Percentiles rank a stretch among this genome's conserved stretches.
phyloP scores from a whole-genome alignment of 257 asterid genomes.

The Echites panduratus region DNA sequence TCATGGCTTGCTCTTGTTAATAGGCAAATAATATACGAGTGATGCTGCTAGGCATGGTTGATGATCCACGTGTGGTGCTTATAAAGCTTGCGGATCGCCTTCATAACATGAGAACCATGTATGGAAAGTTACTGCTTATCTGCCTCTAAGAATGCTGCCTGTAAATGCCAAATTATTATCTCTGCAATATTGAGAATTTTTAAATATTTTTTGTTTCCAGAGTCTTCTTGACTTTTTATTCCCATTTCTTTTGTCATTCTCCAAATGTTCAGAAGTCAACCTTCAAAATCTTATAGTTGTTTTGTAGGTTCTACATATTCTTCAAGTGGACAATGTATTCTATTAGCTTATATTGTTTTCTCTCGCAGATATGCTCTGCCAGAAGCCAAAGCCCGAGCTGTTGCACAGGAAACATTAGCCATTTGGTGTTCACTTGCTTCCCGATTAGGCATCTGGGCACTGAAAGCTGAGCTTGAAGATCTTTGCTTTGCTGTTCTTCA shows the following conservation, averaged over 20 bases:
- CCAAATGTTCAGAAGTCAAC: not conserved
- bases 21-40: slow-evolving; percentile 92
- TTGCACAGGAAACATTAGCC: slow-evolving; percentile 90
- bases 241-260: not conserved
- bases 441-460: slow-evolving; percentile 92
- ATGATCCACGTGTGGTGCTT: slow-evolving; percentile 98
- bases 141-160: not conserved
- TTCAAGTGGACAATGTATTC: not conserved
- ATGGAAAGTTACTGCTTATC: slow-evolving; percentile 8
- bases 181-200: slow-evolving; percentile 2
- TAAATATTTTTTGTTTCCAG: not conserved
- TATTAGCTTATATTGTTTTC: slow-evolving; percentile 6
- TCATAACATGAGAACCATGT: slow-evolving; percentile 99
- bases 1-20: slow-evolving; percentile 11
- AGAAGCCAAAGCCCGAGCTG: slow-evolving; percentile 80
- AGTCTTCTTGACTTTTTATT: not conserved
- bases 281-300: not conserved
- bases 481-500: slow-evolving; percentile 95
- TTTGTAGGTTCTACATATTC: not conserved
- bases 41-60: slow-evolving; percentile 96
- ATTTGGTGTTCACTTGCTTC: slow-evolving; percentile 99
- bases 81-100: slow-evolving; percentile 98
- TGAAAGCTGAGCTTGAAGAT: slow-evolving; percentile 98
- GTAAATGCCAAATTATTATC: not conserved
- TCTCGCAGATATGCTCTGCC: slow-evolving; percentile 77